Percentiles rank a stretch among this genome's conserved stretches.
Conservation (phyloP, 176 grass and related monocot genomes). For the bread wheat (Triticum aestivum) region DNA sequence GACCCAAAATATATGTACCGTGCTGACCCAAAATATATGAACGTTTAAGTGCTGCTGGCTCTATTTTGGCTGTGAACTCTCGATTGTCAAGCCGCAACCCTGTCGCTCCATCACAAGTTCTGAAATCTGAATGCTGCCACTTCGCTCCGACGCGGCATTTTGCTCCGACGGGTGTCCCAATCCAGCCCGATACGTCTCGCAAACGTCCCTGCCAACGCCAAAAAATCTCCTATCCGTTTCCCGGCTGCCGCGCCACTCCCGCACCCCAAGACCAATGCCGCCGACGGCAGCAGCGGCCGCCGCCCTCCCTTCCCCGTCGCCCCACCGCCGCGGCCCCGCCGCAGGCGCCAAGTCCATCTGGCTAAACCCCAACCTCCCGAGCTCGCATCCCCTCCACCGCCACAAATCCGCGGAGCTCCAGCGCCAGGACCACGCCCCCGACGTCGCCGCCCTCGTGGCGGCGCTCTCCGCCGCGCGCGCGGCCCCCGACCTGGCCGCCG, state of each 20-base stretch:
- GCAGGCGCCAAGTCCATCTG: constrained; percentile 37
- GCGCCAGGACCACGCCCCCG: constrained; percentile 41
- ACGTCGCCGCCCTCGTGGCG: constrained; percentile 52
- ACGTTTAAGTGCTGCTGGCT: no score
- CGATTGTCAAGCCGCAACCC: no score
- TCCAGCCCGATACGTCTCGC: no score
- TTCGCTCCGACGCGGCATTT: no score
- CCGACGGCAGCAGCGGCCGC: constrained; percentile 15
- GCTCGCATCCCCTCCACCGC: constrained; percentile 40
- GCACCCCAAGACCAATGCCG: constrained; percentile 21
- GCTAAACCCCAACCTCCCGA: constrained; percentile 47
- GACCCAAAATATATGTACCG: no score
- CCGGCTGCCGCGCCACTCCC: background rate
- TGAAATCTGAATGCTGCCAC: no score
- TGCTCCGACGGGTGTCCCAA: no score
- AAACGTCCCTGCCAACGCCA: background rate
- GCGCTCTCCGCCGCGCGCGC: constrained; percentile 50
- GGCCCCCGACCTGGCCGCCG: constrained; percentile 51
- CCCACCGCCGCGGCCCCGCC: constrained; percentile 15
- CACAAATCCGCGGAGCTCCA: constrained; percentile 24
- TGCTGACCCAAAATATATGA: no score
- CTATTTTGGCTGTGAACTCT: no score
- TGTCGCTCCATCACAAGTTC: no score
- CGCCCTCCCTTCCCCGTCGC: constrained; percentile 8
- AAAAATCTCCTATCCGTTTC: constrained; percentile 54